A percentile compares a stretch with the other conserved stretches of the same genome.
Conservation (phyloP, 495 filamentous ascomycete genomes). For the Neurospora sp. region DNA sequence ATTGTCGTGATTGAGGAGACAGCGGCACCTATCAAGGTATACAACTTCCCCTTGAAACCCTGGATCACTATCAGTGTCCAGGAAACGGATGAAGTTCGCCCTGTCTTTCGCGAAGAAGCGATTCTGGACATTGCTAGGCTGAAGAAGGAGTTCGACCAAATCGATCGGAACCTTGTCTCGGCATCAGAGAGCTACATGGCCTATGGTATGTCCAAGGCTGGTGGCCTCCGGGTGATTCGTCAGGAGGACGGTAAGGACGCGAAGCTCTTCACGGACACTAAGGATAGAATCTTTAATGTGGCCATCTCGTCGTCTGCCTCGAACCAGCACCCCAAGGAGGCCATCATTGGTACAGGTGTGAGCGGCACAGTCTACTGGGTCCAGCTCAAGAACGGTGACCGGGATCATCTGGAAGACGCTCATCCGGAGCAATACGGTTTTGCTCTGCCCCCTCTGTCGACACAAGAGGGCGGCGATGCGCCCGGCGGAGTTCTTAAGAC, state of each 20-base stretch:
- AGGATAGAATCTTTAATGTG: slow-evolving; percentile 92
- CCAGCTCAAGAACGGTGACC: slow-evolving; percentile 55
- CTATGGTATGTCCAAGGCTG: slow-evolving; percentile 84
- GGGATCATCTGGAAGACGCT: slow-evolving; percentile 63
- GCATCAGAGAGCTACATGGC: slow-evolving; percentile 88
- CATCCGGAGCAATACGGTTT: slow-evolving; percentile 67
- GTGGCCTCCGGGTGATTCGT: slow-evolving; percentile 81
- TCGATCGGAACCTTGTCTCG: slow-evolving; percentile 83
- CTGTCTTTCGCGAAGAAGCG: slow-evolving; percentile 55
- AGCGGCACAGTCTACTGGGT: slow-evolving; percentile 93
- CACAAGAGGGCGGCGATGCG: slow-evolving; percentile 60
- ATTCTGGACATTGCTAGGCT: slow-evolving; percentile 83
- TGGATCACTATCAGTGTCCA: slow-evolving; percentile 70
- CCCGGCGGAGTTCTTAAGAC: slow-evolving; percentile 92
- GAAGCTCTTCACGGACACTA: slow-evolving; percentile 75
- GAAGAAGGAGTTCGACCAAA: slow-evolving; percentile 95
- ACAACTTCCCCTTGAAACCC: slow-evolving; percentile 91
- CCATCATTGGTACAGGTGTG: slow-evolving; percentile 82
- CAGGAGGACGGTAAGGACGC: slow-evolving; percentile 87
- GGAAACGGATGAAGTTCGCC: slow-evolving; percentile 36
- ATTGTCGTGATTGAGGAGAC: slow-evolving; percentile 60
- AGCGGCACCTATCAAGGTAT: slow-evolving; percentile 59
- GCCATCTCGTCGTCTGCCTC: slow-evolving; percentile 55
- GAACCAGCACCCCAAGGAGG: slow-evolving; percentile 48
- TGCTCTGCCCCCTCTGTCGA: slow-evolving; percentile 67